phyloP scores from a whole-genome alignment of 1,284 basidiomycete genomes.

The Polyporus tsugae region DNA sequence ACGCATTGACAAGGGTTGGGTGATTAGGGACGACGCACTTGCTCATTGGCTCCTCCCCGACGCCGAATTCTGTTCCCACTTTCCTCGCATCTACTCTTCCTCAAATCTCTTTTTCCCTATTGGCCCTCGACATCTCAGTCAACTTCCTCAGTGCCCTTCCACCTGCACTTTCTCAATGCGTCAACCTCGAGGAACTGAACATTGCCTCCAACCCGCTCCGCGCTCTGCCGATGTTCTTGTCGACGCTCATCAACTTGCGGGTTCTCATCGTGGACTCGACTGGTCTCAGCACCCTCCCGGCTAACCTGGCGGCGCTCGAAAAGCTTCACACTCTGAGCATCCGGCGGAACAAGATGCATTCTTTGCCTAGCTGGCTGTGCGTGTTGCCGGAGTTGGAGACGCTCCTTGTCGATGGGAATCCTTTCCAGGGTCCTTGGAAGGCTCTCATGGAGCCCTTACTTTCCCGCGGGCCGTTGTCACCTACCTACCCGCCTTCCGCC shows the following conservation, averaged over 20 bases:
- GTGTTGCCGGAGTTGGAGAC: constrained; percentile 85
- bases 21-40: constrained; percentile 87
- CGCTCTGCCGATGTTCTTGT: constrained; percentile 84
- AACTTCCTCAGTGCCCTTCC: constrained; percentile 88
- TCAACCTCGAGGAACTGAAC: constrained; percentile 91
- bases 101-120: constrained; percentile 76
- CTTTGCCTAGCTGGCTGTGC: constrained; percentile 95
- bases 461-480: constrained; percentile 64
- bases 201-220: constrained; percentile 90
- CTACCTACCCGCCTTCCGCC: constrained; percentile 72
- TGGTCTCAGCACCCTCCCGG: constrained; percentile 78
- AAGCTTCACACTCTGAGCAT: constrained; percentile 89
- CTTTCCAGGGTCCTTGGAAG: constrained; percentile 92
- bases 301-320: constrained; percentile 71
- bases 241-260: constrained; percentile 78
- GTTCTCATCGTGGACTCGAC: constrained; percentile 93
- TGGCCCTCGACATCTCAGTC: constrained; percentile 90
- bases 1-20: constrained; percentile 20
- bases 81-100: constrained; percentile 78
- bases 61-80: constrained; percentile 77
- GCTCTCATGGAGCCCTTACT: constrained; percentile 86
- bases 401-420: constrained; percentile 92
- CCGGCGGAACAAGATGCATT: constrained; percentile 87
- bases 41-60: constrained; percentile 78
- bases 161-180: constrained; percentile 78